phyloP scores from a whole-genome alignment of 768 basidiomycete genomes.

The Mycena vulgaris region DNA sequence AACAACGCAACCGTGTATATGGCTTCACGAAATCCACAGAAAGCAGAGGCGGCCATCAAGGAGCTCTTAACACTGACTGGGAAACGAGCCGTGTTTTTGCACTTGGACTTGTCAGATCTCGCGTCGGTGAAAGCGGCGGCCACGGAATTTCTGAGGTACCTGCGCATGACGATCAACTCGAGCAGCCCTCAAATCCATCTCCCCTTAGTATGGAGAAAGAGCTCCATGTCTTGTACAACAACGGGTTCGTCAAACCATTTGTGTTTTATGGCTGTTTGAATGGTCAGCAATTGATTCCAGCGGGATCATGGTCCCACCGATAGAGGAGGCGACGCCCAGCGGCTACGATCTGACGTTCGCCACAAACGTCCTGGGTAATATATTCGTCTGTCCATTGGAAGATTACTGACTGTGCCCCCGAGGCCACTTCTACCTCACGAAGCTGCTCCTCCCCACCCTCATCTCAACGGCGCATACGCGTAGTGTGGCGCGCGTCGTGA shows the following conservation, averaged over 20 bases:
- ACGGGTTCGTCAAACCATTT: constrained; percentile 5
- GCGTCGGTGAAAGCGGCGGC: constrained; percentile 50
- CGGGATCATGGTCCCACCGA: constrained; percentile 62
- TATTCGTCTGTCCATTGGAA: background rate
- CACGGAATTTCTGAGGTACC: constrained; percentile 49
- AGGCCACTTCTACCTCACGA: constrained; percentile 69
- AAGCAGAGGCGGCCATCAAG: constrained; percentile 49
- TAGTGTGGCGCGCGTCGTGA: constrained; percentile 61
- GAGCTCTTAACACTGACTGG: constrained; percentile 54
- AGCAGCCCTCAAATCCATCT: background rate
- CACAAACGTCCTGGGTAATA: constrained; percentile 66
- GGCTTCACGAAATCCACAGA: constrained; percentile 49
- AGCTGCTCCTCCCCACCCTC: constrained; percentile 65
- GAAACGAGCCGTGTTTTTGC: constrained; percentile 50
- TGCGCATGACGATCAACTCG: background rate
- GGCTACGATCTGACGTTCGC: constrained; percentile 74
- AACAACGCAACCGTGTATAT: constrained; percentile 60
- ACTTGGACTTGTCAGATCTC: constrained; percentile 55
- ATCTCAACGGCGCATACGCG: constrained; percentile 51
- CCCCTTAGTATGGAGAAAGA: constrained; percentile 20
- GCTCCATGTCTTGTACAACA: constrained; percentile 31
- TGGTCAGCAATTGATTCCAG: constrained; percentile 43
- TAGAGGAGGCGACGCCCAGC: constrained; percentile 57
- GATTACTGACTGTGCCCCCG: background rate
- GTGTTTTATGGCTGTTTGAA: background rate